phyloP scores from a whole-genome alignment of 108 stramenopile species.

The Mayamaea pseudoterrestris region DNA sequence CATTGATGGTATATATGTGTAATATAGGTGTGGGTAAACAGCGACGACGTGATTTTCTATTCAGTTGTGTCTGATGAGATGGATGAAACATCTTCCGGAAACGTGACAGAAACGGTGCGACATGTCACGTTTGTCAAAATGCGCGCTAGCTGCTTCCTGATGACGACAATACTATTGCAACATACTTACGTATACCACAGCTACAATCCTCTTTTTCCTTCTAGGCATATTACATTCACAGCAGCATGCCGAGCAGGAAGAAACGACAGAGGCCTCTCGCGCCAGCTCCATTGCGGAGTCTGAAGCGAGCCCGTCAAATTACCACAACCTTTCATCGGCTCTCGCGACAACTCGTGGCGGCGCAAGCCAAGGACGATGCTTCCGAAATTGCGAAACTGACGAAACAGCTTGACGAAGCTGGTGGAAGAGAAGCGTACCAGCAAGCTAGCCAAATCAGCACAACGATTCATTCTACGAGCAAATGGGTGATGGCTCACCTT shows the following conservation, averaged over 20 bases:
- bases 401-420: conserved; percentile 37
- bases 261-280: background rate
- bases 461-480: conserved; percentile 66
- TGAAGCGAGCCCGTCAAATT: conserved; percentile 66
- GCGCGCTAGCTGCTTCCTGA: too few relatives aligned
- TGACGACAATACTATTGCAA: too few relatives aligned
- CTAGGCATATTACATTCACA: background rate
- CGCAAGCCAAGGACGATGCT: conserved; percentile 20
- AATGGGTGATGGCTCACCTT: conserved; percentile 75
- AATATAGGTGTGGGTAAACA: too few relatives aligned
- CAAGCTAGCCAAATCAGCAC: conserved; percentile 80
- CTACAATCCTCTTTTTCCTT: too few relatives aligned
- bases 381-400: conserved; percentile 29
- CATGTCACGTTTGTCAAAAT: too few relatives aligned
- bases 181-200: too few relatives aligned
- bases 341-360: conserved; percentile 43
- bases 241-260: background rate
- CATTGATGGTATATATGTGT: too few relatives aligned
- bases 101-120: too few relatives aligned
- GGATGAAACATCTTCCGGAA: too few relatives aligned
- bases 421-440: conserved; percentile 68
- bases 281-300: conserved; percentile 16
- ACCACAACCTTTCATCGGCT: conserved; percentile 77
- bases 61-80: too few relatives aligned
- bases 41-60: too few relatives aligned